These are phyloP conservation scores for Vanrija sp. DNA, from an alignment of 1,284 basidiomycete genomes.

Conservation along the genomic window DNA sequence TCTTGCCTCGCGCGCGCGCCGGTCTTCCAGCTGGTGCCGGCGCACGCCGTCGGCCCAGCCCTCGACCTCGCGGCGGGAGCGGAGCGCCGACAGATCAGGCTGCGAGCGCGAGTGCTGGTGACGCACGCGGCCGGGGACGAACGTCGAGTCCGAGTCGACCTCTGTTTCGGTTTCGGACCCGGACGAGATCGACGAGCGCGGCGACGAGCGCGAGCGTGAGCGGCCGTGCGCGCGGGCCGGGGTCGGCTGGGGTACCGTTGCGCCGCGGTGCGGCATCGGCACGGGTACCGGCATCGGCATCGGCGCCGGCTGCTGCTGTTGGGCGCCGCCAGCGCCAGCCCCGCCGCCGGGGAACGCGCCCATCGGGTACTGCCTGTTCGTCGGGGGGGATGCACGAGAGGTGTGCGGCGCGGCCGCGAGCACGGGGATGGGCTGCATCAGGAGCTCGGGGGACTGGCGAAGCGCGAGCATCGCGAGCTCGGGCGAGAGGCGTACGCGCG, in stretches of 20 bases:
- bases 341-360: too few relatives aligned
- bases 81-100: slow-evolving; percentile 37
- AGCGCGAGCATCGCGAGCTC: slow-evolving; percentile 3
- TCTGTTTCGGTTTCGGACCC: slow-evolving; percentile 31
- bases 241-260: slow-evolving; percentile 2
- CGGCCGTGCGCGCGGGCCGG: neutral
- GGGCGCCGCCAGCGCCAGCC: too few relatives aligned
- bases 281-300: neutral
- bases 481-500: slow-evolving; percentile 9
- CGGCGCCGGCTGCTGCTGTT: too few relatives aligned
- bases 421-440: slow-evolving; percentile 7
- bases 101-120: slow-evolving; percentile 36
- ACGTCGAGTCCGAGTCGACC: slow-evolving; percentile 35
- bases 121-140: slow-evolving; percentile 23
- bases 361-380: neutral
- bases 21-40: slow-evolving; percentile 17
- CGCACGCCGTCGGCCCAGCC: slow-evolving; percentile 32
- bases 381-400: neutral
- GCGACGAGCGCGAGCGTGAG: slow-evolving; percentile 3
- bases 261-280: slow-evolving; percentile 3
- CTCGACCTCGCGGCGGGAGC: slow-evolving; percentile 26
- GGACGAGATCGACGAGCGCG: slow-evolving; percentile 9
- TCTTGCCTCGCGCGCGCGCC: slow-evolving; percentile 3
- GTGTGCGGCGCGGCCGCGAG: neutral
- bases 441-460: neutral